Percentiles rank a stretch among this genome's conserved stretches.
These are phyloP conservation scores for Ganoderma multipileum DNA, from an alignment of 1,284 basidiomycete species.

Conservation along the genomic window DNA sequence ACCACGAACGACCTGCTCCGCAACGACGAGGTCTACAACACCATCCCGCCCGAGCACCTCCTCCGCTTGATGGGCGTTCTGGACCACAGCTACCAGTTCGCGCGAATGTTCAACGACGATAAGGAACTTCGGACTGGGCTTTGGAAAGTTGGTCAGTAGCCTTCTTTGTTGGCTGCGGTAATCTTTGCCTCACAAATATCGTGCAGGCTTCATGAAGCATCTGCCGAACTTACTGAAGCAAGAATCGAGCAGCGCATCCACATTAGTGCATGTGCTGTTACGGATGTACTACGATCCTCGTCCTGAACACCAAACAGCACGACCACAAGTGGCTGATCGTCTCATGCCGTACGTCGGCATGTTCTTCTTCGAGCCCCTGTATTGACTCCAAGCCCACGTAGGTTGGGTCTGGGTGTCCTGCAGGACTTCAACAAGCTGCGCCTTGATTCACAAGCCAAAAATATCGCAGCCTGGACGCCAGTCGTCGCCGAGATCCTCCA, in stretches of 20 bases:
- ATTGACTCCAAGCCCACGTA: conserved; percentile 41
- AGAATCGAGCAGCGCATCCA: conserved; percentile 96
- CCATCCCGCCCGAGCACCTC: conserved; percentile 94
- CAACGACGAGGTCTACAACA: conserved; percentile 90
- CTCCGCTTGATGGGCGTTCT: conserved; percentile 93
- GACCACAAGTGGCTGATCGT: conserved; percentile 86
- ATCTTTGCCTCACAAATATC: neutral
- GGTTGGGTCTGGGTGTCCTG: conserved; percentile 90
- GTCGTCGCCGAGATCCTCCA: conserved; percentile 94
- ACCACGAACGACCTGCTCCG: conserved; percentile 96
- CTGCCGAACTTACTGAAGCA: conserved; percentile 98
- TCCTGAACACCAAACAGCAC: conserved; percentile 81
- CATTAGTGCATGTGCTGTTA: conserved; percentile 90
- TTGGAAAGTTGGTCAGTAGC: conserved; percentile 96
- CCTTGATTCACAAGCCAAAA: conserved; percentile 92
- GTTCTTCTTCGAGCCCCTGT: neutral
- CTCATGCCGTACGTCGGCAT: conserved; percentile 81
- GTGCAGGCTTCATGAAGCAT: conserved; percentile 97
- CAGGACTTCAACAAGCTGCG: conserved; percentile 92
- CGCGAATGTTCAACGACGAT: conserved; percentile 97
- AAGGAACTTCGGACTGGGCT: conserved; percentile 96
- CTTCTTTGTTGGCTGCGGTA: neutral
- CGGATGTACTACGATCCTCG: conserved; percentile 96
- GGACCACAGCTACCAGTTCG: conserved; percentile 97
- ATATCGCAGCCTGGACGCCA: conserved; percentile 97